These are phyloP conservation scores for Hyphopichia pseudoburtonii DNA, from an alignment of 1,139 yeast genomes.

Conservation along the genomic window DNA sequence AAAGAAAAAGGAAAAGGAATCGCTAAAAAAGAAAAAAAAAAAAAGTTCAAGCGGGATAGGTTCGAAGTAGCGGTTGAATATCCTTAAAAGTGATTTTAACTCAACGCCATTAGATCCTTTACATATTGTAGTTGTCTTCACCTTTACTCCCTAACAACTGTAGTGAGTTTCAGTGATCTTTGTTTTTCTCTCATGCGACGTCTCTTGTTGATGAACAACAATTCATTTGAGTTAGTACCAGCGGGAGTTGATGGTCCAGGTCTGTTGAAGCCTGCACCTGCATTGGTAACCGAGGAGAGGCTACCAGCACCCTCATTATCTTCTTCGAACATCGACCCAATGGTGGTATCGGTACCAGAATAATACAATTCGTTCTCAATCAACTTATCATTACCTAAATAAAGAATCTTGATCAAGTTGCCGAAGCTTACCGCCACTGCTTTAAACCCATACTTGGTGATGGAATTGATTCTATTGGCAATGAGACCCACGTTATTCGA, in stretches of 20 bases:
- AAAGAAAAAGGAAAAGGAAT: too few relatives aligned
- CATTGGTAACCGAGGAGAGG: conserved; percentile 10
- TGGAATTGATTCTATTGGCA: conserved; percentile 45
- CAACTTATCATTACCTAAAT: conserved; percentile 61
- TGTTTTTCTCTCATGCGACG: conserved; percentile 37
- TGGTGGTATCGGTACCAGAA: conserved; percentile 29
- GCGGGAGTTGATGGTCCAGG: neutral
- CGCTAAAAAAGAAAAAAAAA: too few relatives aligned
- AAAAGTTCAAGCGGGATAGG: too few relatives aligned
- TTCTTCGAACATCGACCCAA: conserved; percentile 25
- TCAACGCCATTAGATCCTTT: too few relatives aligned
- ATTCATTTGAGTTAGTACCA: conserved; percentile 21
- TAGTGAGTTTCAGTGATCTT: neutral
- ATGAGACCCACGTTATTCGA: conserved; percentile 20
- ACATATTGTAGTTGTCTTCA: too few relatives aligned
- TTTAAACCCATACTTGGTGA: conserved; percentile 71
- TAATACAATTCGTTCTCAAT: conserved; percentile 44
- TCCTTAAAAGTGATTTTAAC: too few relatives aligned
- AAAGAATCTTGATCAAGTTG: conserved; percentile 65
- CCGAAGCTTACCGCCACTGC: conserved; percentile 76
- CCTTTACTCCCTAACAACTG: neutral
- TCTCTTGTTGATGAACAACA: conserved; percentile 52
- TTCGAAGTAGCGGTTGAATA: too few relatives aligned
- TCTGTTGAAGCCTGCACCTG: neutral
- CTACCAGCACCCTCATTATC: conserved; percentile 33